Base-by-base conservation (phyloP, 345 rosid species). In the Ceriops zippeliana region DNA sequence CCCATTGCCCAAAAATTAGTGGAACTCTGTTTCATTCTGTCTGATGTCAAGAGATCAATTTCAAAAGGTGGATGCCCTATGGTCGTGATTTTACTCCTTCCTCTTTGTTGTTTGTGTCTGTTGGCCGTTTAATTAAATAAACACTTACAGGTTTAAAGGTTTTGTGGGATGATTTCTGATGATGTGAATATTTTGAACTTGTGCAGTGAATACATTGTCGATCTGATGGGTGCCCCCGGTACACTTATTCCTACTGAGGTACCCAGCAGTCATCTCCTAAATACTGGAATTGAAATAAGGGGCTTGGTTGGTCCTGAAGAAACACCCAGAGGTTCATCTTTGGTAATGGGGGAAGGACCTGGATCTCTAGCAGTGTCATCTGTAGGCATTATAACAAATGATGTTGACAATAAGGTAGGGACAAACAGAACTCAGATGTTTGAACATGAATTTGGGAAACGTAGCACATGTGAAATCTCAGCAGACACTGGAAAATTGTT, bases 151-250 rank as follows among this genome's bases (percentile, higher is more conserved):
- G 52, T 28, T 27, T 62, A n/a, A 37, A 27, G 42, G 65, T 66
- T 80, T 52, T 52, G 8, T 59, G 57, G 22, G 46, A 31, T 61
- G 51, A 67, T 46, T 58, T 78, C 46, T 62, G 65, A 58, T 46
- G 32, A 65, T 54, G 17, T 74, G 58, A 61, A 61, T 70, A 32
- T 61, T 24, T 76, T 75, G 52, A 75, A 70, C 61, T 66, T 71
- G 61, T 85, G 87, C 88, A 85, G 96, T 81, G 98, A 93, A 76
- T 90, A 89, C 75, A 93, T 93, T 69, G 85, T 93, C 69, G 98
- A 93, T 80, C 86, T 93, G 70, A 93, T 93, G 98, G 97, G 97
- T 77, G 98, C 98, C 79, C 97, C 98, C 62, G 98, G 98, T 61
- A 81, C 93, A 15, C 80, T 93, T 63, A 87, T 90, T 73, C 98